Conservation (phyloP, 192 early-diverging fungal species). For the Coemansia reversa region DNA sequence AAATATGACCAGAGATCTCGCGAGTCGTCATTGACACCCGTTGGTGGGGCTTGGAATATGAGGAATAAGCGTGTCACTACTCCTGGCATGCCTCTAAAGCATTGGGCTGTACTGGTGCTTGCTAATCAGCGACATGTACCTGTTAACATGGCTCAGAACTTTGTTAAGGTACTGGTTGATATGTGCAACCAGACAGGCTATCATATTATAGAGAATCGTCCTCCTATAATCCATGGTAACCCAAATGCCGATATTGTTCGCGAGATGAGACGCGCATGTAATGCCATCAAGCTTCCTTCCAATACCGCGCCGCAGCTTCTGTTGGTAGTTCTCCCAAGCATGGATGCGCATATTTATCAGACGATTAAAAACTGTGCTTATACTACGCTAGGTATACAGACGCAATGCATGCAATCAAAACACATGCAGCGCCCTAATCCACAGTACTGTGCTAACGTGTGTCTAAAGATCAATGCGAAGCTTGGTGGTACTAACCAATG, state of each 20-base stretch:
- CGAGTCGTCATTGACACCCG: constrained; percentile 54
- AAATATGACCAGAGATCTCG: constrained; percentile 58
- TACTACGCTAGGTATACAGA: constrained; percentile 83
- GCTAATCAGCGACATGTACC: constrained; percentile 58
- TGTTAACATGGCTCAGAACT: constrained; percentile 59
- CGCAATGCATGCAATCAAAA: constrained; percentile 87
- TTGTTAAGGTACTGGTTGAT: constrained; percentile 71
- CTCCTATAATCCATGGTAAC: constrained; percentile 53
- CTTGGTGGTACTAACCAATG: constrained; percentile 86
- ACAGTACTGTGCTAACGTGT: constrained; percentile 96
- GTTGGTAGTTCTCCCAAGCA: constrained; percentile 78
- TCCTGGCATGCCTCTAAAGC: constrained; percentile 69
- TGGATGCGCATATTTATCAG: constrained; percentile 75
- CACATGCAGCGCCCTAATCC: constrained; percentile 73
- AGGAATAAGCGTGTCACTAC: constrained; percentile 72
- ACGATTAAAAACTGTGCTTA: constrained; percentile 88
- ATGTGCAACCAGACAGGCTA: constrained; percentile 74
- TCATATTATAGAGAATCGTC: constrained; percentile 51
- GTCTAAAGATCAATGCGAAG: constrained; percentile 92
- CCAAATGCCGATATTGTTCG: constrained; percentile 66
- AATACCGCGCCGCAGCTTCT: constrained; percentile 71
- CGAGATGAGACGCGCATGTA: constrained; percentile 68
- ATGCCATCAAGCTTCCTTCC: constrained; percentile 63
- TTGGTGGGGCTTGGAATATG: constrained; percentile 86
- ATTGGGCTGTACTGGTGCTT: constrained; percentile 87